Base-by-base conservation (phyloP, 2,329 filamentous ascomycete species). In the Cladosporium sphaerospermum region DNA sequence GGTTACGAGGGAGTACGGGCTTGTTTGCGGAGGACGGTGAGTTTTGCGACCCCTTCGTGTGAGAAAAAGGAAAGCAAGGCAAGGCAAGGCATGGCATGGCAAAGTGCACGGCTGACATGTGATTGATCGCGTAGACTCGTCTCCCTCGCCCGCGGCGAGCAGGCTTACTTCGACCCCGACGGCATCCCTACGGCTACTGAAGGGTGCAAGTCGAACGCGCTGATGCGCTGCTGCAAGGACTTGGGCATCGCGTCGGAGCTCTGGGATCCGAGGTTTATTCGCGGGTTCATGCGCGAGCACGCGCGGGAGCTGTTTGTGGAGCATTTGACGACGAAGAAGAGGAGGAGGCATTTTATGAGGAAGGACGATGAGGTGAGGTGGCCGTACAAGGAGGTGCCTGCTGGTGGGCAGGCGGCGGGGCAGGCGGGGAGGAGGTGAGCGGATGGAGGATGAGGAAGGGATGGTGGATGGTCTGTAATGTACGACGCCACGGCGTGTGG, bases 141-240 rank as follows among this genome's bases (percentile, higher is more conserved):
- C 42, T 90, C 87, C 28, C 87, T 97, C 61, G 90, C 93, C 1
- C 87, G 93, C 60, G 93, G 93, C 67, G 93, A 97, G 72, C 92
- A 96, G 75, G 83, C 88, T 61, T 99, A 95, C 73, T 99, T 97
- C 74, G 83, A 81, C 62, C 81, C 89, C 33, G 91, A 96, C 62
- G 86, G 87, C 52, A 90, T 99, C 58, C 90, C 93, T 23, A 96
- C 91, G 1, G 91, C 93, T 8, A 91, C 91, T 56, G 93, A 99
- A 73, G 93, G 93, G 50, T 95, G 90, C 79, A 96, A 96, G 73
- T 96, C 90, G 58, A 99, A 99, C 68, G 93, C 93, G 10, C 78
- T 99, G 61, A 95, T 97, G 84, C 88, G 93, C 54, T 97, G 92
- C 79, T 97, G 93, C 78, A 99, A 99, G 75, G 93, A 99, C 70